Evolutionary conservation across 805 yeast genomes (phyloP).

Genomic region (Grigorovia yakushimaensis): DNA sequence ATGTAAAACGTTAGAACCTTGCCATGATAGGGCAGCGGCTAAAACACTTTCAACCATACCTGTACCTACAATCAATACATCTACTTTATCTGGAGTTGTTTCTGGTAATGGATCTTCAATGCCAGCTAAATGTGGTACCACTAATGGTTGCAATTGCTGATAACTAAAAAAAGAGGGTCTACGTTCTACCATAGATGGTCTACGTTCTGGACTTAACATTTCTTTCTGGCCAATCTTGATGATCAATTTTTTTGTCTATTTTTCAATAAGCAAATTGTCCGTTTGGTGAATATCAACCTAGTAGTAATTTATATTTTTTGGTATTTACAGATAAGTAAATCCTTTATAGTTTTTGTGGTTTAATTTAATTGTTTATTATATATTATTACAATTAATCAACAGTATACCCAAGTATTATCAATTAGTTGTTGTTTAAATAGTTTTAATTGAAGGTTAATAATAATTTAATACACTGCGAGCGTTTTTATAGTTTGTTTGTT

Average conservation of each 20-base stretch:
- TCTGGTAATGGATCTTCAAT: constrained; percentile 63
- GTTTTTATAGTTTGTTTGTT: not conserved
- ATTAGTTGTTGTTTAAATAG: not conserved
- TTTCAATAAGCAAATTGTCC: not conserved
- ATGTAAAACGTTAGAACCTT: constrained; percentile 90
- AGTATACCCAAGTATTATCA: not conserved
- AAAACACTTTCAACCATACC: constrained; percentile 80
- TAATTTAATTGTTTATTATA: not conserved
- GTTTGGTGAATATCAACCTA: not conserved
- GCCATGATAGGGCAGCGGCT: constrained; percentile 96
- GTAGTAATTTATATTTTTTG: not conserved
- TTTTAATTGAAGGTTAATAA: not conserved
- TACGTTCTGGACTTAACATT: constrained; percentile 34
- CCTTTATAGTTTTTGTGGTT: not conserved
- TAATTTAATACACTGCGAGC: not conserved
- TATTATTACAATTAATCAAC: not conserved
- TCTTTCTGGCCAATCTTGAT: not conserved
- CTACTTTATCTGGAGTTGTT: constrained; percentile 60
- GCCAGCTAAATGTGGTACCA: constrained; percentile 66
- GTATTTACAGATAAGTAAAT: not conserved
- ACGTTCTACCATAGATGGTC: constrained; percentile 60
- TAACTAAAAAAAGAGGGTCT: constrained; percentile 40
- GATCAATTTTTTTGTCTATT: too few relatives aligned
- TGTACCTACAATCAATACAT: constrained; percentile 86
- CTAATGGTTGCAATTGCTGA: constrained; percentile 16